Conservation (phyloP, 2,329 filamentous ascomycete species). For the Calonectria naviculata region DNA sequence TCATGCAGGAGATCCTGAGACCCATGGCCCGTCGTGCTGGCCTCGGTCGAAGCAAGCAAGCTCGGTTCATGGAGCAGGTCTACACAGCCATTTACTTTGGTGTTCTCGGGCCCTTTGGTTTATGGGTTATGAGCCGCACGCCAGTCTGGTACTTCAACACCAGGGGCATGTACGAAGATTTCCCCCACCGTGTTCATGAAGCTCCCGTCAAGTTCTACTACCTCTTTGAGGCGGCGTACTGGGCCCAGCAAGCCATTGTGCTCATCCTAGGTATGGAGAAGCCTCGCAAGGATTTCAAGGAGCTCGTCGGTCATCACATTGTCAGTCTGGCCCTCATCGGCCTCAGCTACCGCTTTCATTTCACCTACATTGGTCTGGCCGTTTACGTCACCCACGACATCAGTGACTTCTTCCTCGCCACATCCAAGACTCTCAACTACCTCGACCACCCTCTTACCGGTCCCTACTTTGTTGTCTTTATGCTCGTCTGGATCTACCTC, state of each 20-base stretch:
- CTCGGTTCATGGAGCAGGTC: constrained; percentile 94
- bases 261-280: constrained; percentile 89
- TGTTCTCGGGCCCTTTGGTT: constrained; percentile 82
- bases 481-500: constrained; percentile 87
- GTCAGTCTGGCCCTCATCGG: constrained; percentile 87
- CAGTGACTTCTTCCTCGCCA: constrained; percentile 94
- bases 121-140: constrained; percentile 93
- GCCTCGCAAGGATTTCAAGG: constrained; percentile 93
- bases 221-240: constrained; percentile 93
- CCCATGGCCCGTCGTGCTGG: constrained; percentile 79
- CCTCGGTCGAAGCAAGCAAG: constrained; percentile 82
- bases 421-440: constrained; percentile 93
- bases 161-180: constrained; percentile 87
- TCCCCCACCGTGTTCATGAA: constrained; percentile 85
- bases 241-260: constrained; percentile 94
- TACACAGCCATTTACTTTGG: constrained; percentile 95
- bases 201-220: constrained; percentile 95
- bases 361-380: constrained; percentile 92
- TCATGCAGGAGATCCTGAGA: constrained; percentile 90
- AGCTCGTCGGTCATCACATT: constrained; percentile 91
- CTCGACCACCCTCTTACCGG: constrained; percentile 81
- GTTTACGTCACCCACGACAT: constrained; percentile 97
- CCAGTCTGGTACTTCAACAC: constrained; percentile 98
- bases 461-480: constrained; percentile 87
- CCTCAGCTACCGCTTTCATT: constrained; percentile 94